These are phyloP conservation scores for Helicocarpus griseus DNA, from an alignment of 2,329 filamentous ascomycete species.

Conservation along the genomic window DNA sequence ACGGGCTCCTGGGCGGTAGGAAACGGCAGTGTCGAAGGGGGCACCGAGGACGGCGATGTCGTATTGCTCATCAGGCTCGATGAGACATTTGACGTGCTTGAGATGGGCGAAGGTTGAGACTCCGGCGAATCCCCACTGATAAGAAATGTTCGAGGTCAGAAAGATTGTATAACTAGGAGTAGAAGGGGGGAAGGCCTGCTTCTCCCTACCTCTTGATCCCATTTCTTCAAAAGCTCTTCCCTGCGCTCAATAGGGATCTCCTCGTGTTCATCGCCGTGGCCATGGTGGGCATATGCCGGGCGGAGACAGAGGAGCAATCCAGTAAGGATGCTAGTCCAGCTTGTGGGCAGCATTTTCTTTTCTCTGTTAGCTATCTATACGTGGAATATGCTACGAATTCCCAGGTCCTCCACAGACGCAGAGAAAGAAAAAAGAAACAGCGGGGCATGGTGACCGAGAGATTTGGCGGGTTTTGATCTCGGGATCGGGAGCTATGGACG, in stretches of 20 bases:
- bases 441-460: not conserved
- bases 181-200: not conserved
- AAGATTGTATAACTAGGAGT: not conserved
- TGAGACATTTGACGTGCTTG: slow-evolving; percentile 58
- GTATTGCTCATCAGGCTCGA: slow-evolving; percentile 52
- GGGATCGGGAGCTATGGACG: not conserved
- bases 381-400: not conserved
- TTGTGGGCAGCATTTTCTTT: not conserved
- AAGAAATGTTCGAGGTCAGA: slow-evolving; percentile 6
- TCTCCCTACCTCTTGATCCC: slow-evolving; percentile 35
- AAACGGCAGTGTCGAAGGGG: slow-evolving; percentile 65
- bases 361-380: not conserved
- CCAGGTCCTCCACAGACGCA: not conserved
- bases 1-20: slow-evolving; percentile 60
- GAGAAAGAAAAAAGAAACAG: not conserved
- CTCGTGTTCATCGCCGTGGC: slow-evolving; percentile 33
- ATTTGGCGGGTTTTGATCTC: not conserved
- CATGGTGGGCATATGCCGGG: slow-evolving; percentile 26
- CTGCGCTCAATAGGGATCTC: slow-evolving; percentile 29
- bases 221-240: slow-evolving; percentile 37
- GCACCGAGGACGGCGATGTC: slow-evolving; percentile 65
- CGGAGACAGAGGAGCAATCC: slow-evolving; percentile 25
- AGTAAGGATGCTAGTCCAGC: slow-evolving; percentile 13
- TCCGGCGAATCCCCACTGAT: slow-evolving; percentile 57
- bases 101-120: slow-evolving; percentile 68